Conservation (phyloP, 345 rosid species). For the Turritis glabra region DNA sequence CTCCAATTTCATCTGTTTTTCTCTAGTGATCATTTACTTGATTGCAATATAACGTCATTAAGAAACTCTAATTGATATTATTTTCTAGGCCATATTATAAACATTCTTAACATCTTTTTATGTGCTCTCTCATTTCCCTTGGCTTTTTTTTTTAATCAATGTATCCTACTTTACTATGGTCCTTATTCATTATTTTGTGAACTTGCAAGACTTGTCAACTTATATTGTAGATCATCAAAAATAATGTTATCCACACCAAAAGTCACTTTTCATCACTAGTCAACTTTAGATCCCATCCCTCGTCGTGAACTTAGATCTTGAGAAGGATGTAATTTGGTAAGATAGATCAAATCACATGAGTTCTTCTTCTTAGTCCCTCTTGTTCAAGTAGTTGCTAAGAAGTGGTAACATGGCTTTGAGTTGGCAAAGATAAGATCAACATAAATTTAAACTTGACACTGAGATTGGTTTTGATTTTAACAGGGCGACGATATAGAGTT, state of each 20-base stretch:
- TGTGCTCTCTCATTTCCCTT: background rate
- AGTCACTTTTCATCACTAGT: background rate
- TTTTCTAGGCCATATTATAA: background rate
- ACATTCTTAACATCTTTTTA: background rate
- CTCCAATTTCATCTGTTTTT: no score
- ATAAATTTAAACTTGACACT: background rate
- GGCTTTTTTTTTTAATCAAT: background rate
- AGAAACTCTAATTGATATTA: background rate
- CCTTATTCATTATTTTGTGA: background rate
- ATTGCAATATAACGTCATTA: no score
- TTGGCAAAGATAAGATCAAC: constrained; percentile 20
- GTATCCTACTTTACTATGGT: background rate
- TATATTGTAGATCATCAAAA: background rate
- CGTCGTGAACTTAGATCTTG: background rate
- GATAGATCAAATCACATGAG: constrained; percentile 15
- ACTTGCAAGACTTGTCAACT: background rate
- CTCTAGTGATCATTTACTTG: no score
- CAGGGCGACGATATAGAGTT: background rate
- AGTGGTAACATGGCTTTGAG: constrained; percentile 38
- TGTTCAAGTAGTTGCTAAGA: constrained; percentile 30
- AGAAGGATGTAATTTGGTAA: constrained; percentile 3
- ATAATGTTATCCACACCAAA: background rate
- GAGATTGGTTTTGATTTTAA: background rate
- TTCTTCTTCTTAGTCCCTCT: constrained; percentile 12
- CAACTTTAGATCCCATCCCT: constrained; percentile 9